These are phyloP conservation scores for Nakazawaea wyomingensis DNA, from an alignment of 805 yeast species.

Conservation along the genomic window DNA sequence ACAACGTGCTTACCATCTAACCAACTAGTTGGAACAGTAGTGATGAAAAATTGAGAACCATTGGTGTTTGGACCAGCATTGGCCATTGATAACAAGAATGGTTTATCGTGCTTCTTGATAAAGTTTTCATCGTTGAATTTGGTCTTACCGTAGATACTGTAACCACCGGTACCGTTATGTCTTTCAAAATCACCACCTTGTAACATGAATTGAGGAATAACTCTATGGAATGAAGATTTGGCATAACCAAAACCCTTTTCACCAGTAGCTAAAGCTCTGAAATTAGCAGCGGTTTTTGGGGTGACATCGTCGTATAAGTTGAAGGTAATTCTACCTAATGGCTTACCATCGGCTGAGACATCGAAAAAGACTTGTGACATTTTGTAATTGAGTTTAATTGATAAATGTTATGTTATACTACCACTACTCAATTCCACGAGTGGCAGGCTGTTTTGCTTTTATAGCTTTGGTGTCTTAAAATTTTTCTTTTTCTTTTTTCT, in stretches of 20 bases:
- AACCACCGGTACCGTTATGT: conserved; percentile 90
- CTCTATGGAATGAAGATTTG: conserved; percentile 89
- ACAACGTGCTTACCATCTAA: conserved; percentile 94
- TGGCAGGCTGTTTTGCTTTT: no score
- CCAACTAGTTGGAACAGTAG: conserved; percentile 85
- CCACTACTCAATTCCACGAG: no score
- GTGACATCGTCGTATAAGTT: conserved; percentile 84
- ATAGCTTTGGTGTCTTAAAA: no score
- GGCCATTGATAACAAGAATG: conserved; percentile 88
- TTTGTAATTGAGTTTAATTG: conserved; percentile 7
- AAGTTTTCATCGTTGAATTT: conserved; percentile 79
- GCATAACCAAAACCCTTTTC: conserved; percentile 91
- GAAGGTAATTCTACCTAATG: conserved; percentile 82
- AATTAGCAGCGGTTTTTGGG: conserved; percentile 95
- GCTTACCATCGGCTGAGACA: conserved; percentile 38
- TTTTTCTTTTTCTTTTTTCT: no score
- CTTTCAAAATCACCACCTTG: conserved; percentile 89
- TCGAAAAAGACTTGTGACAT: conserved; percentile 40
- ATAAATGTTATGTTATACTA: not conserved
- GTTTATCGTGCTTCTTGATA: conserved; percentile 67
- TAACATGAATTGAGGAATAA: conserved; percentile 92
- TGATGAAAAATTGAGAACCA: conserved; percentile 96
- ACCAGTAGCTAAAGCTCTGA: conserved; percentile 86
- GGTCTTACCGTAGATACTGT: conserved; percentile 68
- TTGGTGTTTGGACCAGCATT: conserved; percentile 98